Conservation (phyloP, 768 basidiomycete genomes). For the Thelephora aurantiotincta region DNA sequence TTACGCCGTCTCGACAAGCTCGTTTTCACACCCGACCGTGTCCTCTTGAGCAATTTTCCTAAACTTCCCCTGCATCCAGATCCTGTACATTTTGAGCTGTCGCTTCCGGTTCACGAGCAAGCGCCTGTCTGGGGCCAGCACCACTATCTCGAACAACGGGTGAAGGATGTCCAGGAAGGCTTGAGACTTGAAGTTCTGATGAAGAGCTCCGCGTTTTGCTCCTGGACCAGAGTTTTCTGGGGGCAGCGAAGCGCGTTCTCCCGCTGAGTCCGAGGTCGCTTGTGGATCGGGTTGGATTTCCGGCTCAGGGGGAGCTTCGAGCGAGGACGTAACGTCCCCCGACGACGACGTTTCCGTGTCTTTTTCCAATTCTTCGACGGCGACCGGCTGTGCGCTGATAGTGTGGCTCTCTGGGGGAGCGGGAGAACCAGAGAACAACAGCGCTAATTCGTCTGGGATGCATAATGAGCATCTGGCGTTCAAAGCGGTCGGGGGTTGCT, state of each 20-base stretch:
- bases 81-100: constrained; percentile 93
- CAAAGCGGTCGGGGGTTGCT: neutral
- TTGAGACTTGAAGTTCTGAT: constrained; percentile 4
- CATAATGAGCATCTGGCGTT: neutral
- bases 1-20: too few species aligned
- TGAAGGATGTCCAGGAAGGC: constrained; percentile 23
- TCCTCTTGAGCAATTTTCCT: constrained; percentile 26
- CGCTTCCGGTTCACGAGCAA: constrained; percentile 88
- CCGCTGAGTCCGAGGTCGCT: neutral
- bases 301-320: constrained; percentile 1
- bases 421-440: constrained; percentile 60
- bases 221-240: neutral
- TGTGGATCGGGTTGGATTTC: too few species aligned
- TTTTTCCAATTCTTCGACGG: constrained; percentile 20
- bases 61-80: constrained; percentile 89
- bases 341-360: constrained; percentile 13
- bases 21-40: neutral
- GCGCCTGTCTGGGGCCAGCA: constrained; percentile 81
- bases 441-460: constrained; percentile 54
- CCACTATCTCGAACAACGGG: constrained; percentile 65
- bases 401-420: constrained; percentile 18
- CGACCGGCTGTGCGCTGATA: constrained; percentile 16
- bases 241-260: neutral
- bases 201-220: neutral
- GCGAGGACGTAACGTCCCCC: neutral